A percentile compares a stretch with the other conserved stretches of the same genome.
These are phyloP conservation scores for Lanmaoa rubissima DNA, from an alignment of 768 basidiomycete species.

Conservation along the genomic window DNA sequence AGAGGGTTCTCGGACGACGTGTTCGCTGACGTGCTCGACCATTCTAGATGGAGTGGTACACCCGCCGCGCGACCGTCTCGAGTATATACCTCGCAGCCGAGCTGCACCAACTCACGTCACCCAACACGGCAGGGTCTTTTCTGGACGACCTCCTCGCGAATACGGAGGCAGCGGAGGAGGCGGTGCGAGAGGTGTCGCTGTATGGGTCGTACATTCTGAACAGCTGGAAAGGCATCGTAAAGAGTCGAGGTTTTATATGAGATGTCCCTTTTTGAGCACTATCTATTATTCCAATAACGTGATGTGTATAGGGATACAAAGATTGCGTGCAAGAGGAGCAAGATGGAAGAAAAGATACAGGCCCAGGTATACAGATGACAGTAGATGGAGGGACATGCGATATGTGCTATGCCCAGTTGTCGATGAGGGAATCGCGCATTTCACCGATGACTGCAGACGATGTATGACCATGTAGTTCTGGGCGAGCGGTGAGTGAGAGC, in stretches of 20 bases:
- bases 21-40: background rate
- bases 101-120: conserved; percentile 80
- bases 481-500: conserved; percentile 4
- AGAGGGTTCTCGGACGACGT: background rate
- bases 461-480: conserved; percentile 85
- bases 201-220: conserved; percentile 62
- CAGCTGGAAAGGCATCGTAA: conserved; percentile 72
- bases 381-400: conserved; percentile 4
- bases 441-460: conserved; percentile 82
- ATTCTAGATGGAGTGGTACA: conserved; percentile 68
- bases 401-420: conserved; percentile 77
- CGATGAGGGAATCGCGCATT: conserved; percentile 89
- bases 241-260: conserved; percentile 58
- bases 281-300: conserved; percentile 14
- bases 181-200: conserved; percentile 49
- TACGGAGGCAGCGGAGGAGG: conserved; percentile 43
- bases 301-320: conserved; percentile 19
- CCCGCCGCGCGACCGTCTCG: conserved; percentile 61
- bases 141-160: conserved; percentile 60
- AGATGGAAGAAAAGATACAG: background rate
- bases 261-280: conserved; percentile 6
- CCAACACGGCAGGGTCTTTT: conserved; percentile 62
- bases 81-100: conserved; percentile 75
- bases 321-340: conserved; percentile 15
- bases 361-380: conserved; percentile 7